Percentiles rank a stretch among this genome's conserved stretches.
Conservation (phyloP, 306 rosid species). For the Lathyrus aphaca region DNA sequence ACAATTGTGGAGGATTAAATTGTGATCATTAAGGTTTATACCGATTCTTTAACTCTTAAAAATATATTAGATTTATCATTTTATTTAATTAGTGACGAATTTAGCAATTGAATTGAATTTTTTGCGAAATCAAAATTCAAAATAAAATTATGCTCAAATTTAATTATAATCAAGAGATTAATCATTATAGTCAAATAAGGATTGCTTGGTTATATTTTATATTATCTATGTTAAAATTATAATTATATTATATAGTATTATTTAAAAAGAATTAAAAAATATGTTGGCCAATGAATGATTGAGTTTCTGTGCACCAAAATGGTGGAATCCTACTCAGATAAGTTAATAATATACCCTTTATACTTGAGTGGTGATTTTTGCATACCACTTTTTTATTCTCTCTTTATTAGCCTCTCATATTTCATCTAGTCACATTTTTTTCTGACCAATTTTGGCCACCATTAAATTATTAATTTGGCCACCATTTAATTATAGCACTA, state of each 20-base stretch:
- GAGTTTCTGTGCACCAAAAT: constrained; percentile 46
- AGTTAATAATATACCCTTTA: constrained; percentile 40
- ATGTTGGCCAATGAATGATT: constrained; percentile 34
- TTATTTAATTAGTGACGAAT: too few species aligned
- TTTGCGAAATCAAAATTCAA: background rate
- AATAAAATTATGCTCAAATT: background rate
- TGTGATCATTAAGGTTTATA: background rate
- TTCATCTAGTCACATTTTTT: background rate
- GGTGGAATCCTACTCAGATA: constrained; percentile 63
- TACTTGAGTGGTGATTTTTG: constrained; percentile 13
- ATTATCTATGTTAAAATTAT: background rate
- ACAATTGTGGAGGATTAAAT: too few species aligned
- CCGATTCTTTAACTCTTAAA: too few species aligned
- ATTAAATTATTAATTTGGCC: background rate
- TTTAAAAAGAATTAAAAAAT: too few species aligned
- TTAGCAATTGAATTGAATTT: too few species aligned
- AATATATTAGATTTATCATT: too few species aligned
- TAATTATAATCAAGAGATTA: constrained; percentile 20
- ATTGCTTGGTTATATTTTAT: constrained; percentile 30
- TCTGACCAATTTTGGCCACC: constrained; percentile 2
- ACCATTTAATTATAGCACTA: background rate
- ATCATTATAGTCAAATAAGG: constrained; percentile 49
- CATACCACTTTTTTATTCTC: background rate
- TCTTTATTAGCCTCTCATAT: background rate
- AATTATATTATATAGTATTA: background rate